phyloP scores from a whole-genome alignment of 352 stramenopile genomes.

The Pythium sp. region DNA sequence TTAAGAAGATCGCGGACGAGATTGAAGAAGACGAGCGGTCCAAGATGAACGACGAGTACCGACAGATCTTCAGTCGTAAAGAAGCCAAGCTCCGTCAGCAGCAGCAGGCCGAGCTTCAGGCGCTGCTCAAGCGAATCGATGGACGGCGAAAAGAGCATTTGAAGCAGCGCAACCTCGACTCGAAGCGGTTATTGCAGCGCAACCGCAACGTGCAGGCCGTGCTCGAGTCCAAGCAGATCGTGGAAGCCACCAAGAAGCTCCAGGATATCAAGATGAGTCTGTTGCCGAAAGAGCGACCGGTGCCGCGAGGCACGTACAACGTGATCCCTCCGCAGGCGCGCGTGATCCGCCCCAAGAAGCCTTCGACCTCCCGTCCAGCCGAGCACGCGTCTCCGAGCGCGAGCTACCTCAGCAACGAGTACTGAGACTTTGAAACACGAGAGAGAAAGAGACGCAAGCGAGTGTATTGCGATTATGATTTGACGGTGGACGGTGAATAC shows the following conservation, averaged over 20 bases:
- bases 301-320: conserved; percentile 50
- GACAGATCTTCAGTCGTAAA: conserved; percentile 78
- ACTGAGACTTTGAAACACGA: background rate
- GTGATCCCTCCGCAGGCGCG: conserved; percentile 76
- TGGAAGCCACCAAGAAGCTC: conserved; percentile 70
- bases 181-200: conserved; percentile 91
- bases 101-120: conserved; percentile 91
- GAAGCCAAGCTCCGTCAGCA: conserved; percentile 90
- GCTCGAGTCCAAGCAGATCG: conserved; percentile 91
- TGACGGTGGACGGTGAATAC: background rate
- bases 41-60: conserved; percentile 86
- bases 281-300: conserved; percentile 56
- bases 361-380: conserved; percentile 31
- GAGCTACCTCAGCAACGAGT: conserved; percentile 13
- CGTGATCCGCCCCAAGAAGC: conserved; percentile 71
- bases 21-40: conserved; percentile 90
- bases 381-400: conserved; percentile 16
- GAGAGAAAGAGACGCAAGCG: background rate
- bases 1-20: conserved; percentile 93
- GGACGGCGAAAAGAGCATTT: conserved; percentile 91
- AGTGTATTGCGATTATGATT: background rate
- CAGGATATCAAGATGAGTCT: conserved; percentile 83
- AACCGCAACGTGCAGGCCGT: conserved; percentile 94
- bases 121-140: conserved; percentile 94
- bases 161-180: conserved; percentile 92